Evolutionary conservation across 495 filamentous ascomycete genomes (phyloP), one percentile per base, ranked within the genome.

Genomic region (Patellaria atrata): DNA sequence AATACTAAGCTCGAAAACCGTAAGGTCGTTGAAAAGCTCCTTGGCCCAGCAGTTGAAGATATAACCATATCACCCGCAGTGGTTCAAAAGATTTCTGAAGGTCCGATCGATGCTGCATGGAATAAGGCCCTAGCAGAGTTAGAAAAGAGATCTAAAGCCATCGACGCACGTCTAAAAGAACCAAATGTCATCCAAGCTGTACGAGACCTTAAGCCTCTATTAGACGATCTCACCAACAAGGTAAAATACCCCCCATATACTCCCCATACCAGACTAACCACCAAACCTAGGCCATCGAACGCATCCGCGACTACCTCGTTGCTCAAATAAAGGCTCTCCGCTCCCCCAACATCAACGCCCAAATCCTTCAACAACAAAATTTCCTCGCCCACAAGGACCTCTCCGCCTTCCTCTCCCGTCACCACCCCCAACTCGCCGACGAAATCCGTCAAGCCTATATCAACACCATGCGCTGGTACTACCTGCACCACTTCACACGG

Each of bases 381-480:
- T 80, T 97, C 56, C 64, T 94, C 41, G 73, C 70, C 42, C 89
- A 82, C 57, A 92, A 79, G 52, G 82, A 91, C 22, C 56, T 94
- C 1, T 97, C 77, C 57, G 64, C 68, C 18, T 97, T 94, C 51
- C 67, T 96, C 22, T 71, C 75, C 24, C 71, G 68, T 40, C 77
- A 82, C 37, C 84, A 96, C 45, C 61, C 75, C 1, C 61, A 70
- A 17, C 69, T 97, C 4, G 80, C 82, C 2, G 77, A 82, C 22
- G 80, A 94, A 50, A 92, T 96, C 44, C 73, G 72, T 13, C 82
- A 87, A 58, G 89, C 89, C 5, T 97, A 97, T 45, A 76, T 92
- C 57, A 93, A 94, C 58, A 97, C 89, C 5, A 94, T 97, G 87
- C 73, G 85, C 27, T 97, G 89, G 89, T 97, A 97, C 48, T 96